Conservation (phyloP, 768 basidiomycete species). For the Tephrocybe sp. region DNA sequence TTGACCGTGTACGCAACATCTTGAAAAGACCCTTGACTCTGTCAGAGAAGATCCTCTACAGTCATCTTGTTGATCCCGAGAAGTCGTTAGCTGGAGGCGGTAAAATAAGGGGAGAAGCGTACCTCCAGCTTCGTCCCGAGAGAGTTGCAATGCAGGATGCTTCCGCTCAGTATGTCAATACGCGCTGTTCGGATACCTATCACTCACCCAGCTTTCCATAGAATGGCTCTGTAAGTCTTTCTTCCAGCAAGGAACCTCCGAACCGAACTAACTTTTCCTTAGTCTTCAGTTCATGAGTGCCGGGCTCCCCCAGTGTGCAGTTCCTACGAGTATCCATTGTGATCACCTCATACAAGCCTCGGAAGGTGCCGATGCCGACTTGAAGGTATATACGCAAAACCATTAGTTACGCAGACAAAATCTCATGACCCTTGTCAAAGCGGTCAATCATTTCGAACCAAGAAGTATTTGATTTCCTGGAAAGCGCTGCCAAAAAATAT, state of each 20-base stretch:
- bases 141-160: slow-evolving; percentile 98
- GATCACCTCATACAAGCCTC: slow-evolving; percentile 96
- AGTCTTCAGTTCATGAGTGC: slow-evolving; percentile 99
- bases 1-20: slow-evolving; percentile 65
- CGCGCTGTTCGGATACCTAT: slow-evolving; percentile 1
- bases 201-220: slow-evolving; percentile 26
- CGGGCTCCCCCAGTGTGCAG: slow-evolving; percentile 78
- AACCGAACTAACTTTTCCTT: slow-evolving; percentile 9
- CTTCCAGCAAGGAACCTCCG: slow-evolving; percentile 1
- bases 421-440: too few relatives aligned
- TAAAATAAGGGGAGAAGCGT: slow-evolving; percentile 80
- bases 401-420: too few relatives aligned
- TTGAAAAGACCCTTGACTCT: slow-evolving; percentile 84
- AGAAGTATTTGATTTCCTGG: slow-evolving; percentile 97
- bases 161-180: slow-evolving; percentile 72
- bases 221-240: slow-evolving; percentile 76
- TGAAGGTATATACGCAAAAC: slow-evolving; percentile 75
- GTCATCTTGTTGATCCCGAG: slow-evolving; percentile 82
- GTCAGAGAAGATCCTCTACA: slow-evolving; percentile 98
- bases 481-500: slow-evolving; percentile 87
- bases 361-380: slow-evolving; percentile 84
- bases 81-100: slow-evolving; percentile 64
- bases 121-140: slow-evolving; percentile 89
- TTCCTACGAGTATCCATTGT: slow-evolving; percentile 93
- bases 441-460: slow-evolving; percentile 85